These are phyloP conservation scores for Ormosia emarginata DNA, from an alignment of 306 rosid species.

Conservation along the genomic window DNA sequence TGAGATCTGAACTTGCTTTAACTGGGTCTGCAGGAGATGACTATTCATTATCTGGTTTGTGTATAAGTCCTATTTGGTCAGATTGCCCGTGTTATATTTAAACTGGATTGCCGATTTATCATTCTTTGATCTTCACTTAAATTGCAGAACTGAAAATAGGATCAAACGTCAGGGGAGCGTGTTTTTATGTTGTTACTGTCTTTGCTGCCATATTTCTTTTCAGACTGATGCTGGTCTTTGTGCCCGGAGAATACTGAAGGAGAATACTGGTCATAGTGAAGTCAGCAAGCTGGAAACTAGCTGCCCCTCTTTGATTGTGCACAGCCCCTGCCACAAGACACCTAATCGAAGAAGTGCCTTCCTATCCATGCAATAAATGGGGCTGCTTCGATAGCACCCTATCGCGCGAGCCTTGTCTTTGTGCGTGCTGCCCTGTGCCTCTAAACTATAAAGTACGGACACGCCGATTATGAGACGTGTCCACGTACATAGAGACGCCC, in stretches of 20 bases:
- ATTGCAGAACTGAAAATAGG: conserved; percentile 55
- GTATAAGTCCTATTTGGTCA: conserved; percentile 1
- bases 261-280: too few relatives aligned
- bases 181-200: conserved; percentile 63
- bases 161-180: conserved; percentile 70
- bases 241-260: background rate
- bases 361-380: background rate
- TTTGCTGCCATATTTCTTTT: conserved; percentile 65
- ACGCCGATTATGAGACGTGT: too few relatives aligned
- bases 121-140: background rate
- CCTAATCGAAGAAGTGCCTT: background rate
- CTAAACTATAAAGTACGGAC: too few relatives aligned
- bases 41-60: conserved; percentile 58
- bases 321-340: background rate
- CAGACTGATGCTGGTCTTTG: conserved; percentile 58
- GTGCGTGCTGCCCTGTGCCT: too few relatives aligned
- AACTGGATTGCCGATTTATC: background rate
- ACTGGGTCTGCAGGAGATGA: conserved; percentile 48
- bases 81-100: background rate
- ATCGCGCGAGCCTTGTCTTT: too few relatives aligned
- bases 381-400: too few relatives aligned
- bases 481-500: too few relatives aligned
- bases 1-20: conserved; percentile 55
- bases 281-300: too few relatives aligned
- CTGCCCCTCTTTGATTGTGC: too few relatives aligned